Evolutionary conservation across 1,139 yeast species (phyloP), one percentile per base, ranked within the genome.

Genomic region (Sugiyamaella neomexicana): DNA sequence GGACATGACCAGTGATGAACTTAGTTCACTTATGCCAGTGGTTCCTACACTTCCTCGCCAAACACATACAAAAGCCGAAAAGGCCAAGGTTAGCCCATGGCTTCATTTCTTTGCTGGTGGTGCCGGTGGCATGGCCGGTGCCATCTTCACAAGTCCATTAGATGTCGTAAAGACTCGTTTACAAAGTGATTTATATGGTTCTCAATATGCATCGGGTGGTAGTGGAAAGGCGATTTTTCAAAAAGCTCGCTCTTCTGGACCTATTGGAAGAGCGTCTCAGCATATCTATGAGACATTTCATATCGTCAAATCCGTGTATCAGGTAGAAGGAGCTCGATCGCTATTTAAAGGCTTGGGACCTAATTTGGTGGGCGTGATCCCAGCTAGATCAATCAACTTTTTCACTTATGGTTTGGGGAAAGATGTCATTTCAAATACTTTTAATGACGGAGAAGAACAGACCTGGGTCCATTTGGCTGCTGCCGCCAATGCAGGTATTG

Each of bases 81-180:
- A 58, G 46, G 63, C 61, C 54, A 65, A 66, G 50, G 82, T 85
- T 1, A 81, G 80, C 62, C 95, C 95, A 53, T 91, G 97, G 97
- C 89, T 91, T 6, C 97, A 91, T 72, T 93, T 91, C 68, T 88
- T 91, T n/a, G 97, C 99, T n/a, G 99, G 99, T 41, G 99, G 98
- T 2, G 60, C 88, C 27, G 99, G 98, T 37, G 99, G 99, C 9
- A 93, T 93, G 96, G 89, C 95, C 16, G 99, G 99, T 15, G 97
- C 99, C 1, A 74, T 91, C 1, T 85, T 85, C 54, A 95, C 99
- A 0, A 86, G 96, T 63, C 99, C 99, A 0, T 80, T 95, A 59
- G 99, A 95, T 72, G 97, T 95, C 53, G 96, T 95, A 47, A 95
- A 95, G 68, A 95, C 99, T 0, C 79, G 99, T 64, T 75, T 95